These are phyloP conservation scores for Fusarium incarnatum DNA, from an alignment of 2,329 filamentous ascomycete species.

Conservation along the genomic window DNA sequence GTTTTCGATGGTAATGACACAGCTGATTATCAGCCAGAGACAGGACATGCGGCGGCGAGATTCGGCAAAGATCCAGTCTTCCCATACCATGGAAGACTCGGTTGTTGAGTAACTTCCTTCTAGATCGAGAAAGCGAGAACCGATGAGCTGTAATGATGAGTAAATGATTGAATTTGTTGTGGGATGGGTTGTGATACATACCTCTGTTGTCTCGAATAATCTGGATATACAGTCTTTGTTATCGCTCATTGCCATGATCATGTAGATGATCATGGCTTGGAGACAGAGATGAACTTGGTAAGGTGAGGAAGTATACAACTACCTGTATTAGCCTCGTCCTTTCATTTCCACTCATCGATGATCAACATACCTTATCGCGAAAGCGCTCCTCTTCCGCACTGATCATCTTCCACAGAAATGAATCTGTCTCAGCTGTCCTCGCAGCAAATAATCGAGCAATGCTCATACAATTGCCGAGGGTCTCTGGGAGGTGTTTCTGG, in stretches of 20 bases:
- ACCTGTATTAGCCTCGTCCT: neutral
- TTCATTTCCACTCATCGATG: fast-evolving
- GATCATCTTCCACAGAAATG: constrained; percentile 47
- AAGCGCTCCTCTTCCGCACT: constrained; percentile 41
- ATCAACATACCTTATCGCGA: constrained; percentile 29
- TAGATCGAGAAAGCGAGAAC: constrained; percentile 17
- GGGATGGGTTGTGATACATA: neutral
- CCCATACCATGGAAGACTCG: constrained; percentile 39
- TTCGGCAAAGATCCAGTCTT: constrained; percentile 50
- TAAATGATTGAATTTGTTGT: neutral
- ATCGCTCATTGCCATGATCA: constrained; percentile 47
- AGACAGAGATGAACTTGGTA: constrained; percentile 38
- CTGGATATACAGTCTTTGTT: constrained; percentile 4
- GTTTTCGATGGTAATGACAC: constrained; percentile 36
- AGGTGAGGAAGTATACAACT: constrained; percentile 12
- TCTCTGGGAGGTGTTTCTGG: constrained; percentile 29
- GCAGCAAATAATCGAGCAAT: constrained; percentile 44
- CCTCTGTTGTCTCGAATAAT: constrained; percentile 38
- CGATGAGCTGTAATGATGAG: constrained; percentile 15
- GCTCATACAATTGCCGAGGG: constrained; percentile 43
- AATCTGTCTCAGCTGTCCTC: constrained; percentile 36
- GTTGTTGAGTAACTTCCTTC: constrained; percentile 22
- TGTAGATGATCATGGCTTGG: constrained; percentile 46
- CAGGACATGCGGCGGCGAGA: constrained; percentile 45
- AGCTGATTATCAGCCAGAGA: constrained; percentile 44